These are phyloP conservation scores for Aureobasidium pullulans DNA, from an alignment of 2,329 filamentous ascomycete species.

Conservation along the genomic window DNA sequence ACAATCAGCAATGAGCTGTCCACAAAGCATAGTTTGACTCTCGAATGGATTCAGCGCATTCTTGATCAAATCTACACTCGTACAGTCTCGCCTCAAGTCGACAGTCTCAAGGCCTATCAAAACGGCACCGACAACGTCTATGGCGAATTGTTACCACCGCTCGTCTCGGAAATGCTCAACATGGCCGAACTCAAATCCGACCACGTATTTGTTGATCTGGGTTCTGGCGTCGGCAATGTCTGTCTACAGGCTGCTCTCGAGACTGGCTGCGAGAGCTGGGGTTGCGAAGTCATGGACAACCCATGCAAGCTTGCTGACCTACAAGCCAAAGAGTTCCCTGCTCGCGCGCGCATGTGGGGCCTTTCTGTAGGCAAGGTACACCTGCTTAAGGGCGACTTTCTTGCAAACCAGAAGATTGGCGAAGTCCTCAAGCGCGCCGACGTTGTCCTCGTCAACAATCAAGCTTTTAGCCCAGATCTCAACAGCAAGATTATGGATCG, in stretches of 20 bases:
- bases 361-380: conserved; percentile 70
- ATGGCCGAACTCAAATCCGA: conserved; percentile 70
- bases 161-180: conserved; percentile 74
- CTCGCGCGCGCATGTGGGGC: conserved; percentile 86
- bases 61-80: conserved; percentile 79
- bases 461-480: conserved; percentile 82
- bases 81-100: conserved; percentile 82
- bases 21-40: conserved; percentile 59
- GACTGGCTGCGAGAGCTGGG: conserved; percentile 89
- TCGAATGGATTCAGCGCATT: conserved; percentile 61
- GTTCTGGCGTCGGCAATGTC: conserved; percentile 93
- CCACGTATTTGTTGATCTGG: conserved; percentile 87
- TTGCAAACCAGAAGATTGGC: conserved; percentile 62
- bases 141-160: conserved; percentile 80
- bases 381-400: conserved; percentile 77
- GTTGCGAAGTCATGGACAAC: conserved; percentile 92
- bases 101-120: conserved; percentile 75
- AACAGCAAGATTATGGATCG: conserved; percentile 81
- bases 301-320: conserved; percentile 73
- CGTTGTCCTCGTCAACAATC: conserved; percentile 96
- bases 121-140: conserved; percentile 92
- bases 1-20: conserved; percentile 66
- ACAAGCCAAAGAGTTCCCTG: conserved; percentile 74
- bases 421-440: conserved; percentile 75
- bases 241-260: conserved; percentile 90